A percentile compares a stretch with the other conserved stretches of the same genome.
These are phyloP conservation scores for Mortierella hygrophila DNA, from an alignment of 192 early-diverging fungal species.

Conservation along the genomic window DNA sequence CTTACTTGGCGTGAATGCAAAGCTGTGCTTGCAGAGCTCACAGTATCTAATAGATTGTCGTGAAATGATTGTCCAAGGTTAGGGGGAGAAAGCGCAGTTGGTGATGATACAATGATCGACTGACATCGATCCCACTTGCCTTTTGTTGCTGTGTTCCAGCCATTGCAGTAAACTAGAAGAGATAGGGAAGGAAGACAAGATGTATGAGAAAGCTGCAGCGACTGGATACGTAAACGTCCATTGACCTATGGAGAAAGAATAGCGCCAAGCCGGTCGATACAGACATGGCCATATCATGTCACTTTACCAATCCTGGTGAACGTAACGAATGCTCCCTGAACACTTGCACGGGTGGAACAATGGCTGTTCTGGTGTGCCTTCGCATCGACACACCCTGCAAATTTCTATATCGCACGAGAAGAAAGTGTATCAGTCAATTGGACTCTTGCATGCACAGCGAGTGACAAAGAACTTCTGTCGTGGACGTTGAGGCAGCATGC, in stretches of 20 bases:
- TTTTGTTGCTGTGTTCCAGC: conserved; percentile 86
- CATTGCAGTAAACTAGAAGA: conserved; percentile 81
- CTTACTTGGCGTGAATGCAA: conserved; percentile 87
- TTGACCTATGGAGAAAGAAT: neutral
- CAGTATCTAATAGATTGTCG: conserved; percentile 70
- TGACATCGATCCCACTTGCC: conserved; percentile 44
- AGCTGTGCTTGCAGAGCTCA: conserved; percentile 91
- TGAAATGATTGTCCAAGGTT: neutral
- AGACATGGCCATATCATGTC: neutral
- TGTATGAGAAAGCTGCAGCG: neutral
- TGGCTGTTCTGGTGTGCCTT: conserved; percentile 83
- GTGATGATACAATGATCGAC: neutral
- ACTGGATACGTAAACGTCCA: neutral
- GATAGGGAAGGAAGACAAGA: conserved; percentile 5
- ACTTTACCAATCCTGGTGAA: conserved; percentile 90
- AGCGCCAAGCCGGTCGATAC: neutral
- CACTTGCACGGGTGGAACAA: conserved; percentile 96
- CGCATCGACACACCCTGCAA: conserved; percentile 86
- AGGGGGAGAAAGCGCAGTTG: neutral
- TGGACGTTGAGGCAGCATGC: neutral
- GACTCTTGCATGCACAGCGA: neutral
- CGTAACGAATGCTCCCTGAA: conserved; percentile 92
- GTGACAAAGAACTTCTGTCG: neutral
- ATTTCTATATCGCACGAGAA: conserved; percentile 59
- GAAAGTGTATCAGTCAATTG: neutral